phyloP scores from a whole-genome alignment of 805 yeast genomes.

The Groenewaldozyma salmanticensis region DNA sequence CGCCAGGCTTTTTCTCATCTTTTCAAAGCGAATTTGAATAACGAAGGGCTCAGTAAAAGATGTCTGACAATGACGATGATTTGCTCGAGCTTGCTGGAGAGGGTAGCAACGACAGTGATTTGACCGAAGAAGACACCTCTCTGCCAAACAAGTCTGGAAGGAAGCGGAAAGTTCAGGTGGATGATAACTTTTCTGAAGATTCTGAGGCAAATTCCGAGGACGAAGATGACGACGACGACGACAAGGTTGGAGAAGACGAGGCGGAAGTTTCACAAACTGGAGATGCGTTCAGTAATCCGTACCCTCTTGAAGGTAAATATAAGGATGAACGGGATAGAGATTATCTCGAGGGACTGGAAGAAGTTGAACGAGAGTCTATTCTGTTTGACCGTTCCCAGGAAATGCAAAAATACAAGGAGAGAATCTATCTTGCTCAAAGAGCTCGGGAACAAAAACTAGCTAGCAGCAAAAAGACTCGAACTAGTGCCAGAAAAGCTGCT shows the following conservation, averaged over 20 bases:
- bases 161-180: background rate
- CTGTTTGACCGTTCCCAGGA: constrained; percentile 89
- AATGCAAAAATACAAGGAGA: constrained; percentile 79
- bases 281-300: constrained; percentile 48
- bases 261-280: constrained; percentile 21
- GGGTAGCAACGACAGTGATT: constrained; percentile 33
- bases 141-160: background rate
- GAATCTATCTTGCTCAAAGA: constrained; percentile 73
- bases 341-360: constrained; percentile 61
- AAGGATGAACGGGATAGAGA: constrained; percentile 72
- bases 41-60: too few species aligned
- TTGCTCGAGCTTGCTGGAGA: constrained; percentile 90
- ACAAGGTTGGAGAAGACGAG: constrained; percentile 34
- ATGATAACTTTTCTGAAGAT: constrained; percentile 3
- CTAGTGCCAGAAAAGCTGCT: constrained; percentile 31
- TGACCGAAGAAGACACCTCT: constrained; percentile 14
- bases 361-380: constrained; percentile 83
- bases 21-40: too few species aligned
- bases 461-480: constrained; percentile 14
- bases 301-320: constrained; percentile 88
- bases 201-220: constrained; percentile 21
- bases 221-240: constrained; percentile 26
- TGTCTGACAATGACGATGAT: constrained; percentile 91
- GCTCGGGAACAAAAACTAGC: constrained; percentile 35
- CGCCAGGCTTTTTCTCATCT: background rate